Conservation (phyloP, 2,329 filamentous ascomycete species). For the Decorospora gaudefroyi region DNA sequence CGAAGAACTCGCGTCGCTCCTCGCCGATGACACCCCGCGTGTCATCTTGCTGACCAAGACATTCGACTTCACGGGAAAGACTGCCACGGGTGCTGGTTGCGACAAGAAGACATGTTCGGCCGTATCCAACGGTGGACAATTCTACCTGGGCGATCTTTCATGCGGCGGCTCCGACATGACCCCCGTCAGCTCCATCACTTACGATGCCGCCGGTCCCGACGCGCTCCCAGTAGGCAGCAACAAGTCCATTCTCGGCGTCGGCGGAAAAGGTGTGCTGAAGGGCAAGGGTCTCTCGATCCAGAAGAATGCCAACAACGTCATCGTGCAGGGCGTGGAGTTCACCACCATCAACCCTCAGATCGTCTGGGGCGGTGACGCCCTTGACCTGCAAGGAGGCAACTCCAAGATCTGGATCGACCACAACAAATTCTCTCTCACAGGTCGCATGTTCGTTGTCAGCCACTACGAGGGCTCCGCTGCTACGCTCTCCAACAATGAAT, state of each 20-base stretch:
- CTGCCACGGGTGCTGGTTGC: conserved; percentile 25
- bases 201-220: conserved; percentile 40
- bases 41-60: conserved; percentile 29
- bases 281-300: conserved; percentile 50
- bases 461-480: conserved; percentile 45
- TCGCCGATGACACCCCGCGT: conserved; percentile 26
- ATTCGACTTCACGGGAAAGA: conserved; percentile 35
- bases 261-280: conserved; percentile 48
- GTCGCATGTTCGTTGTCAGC: conserved; percentile 53
- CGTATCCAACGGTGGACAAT: conserved; percentile 20
- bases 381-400: conserved; percentile 43
- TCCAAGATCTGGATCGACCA: conserved; percentile 48
- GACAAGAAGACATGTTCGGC: conserved; percentile 26
- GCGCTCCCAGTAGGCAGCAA: conserved; percentile 47
- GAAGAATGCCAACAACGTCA: conserved; percentile 43
- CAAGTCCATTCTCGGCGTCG: conserved; percentile 51
- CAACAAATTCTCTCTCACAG: conserved; percentile 51
- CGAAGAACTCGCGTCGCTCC: conserved; percentile 29
- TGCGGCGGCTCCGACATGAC: conserved; percentile 24
- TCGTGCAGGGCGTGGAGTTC: conserved; percentile 50
- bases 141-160: conserved; percentile 30
- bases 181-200: conserved; percentile 36
- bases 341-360: conserved; percentile 47
- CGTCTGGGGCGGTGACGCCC: conserved; percentile 49
- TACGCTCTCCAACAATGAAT: conserved; percentile 55